A percentile compares a stretch with the other conserved stretches of the same genome.
Conservation (phyloP, 441 rosid genomes). For the Populus hybrid region DNA sequence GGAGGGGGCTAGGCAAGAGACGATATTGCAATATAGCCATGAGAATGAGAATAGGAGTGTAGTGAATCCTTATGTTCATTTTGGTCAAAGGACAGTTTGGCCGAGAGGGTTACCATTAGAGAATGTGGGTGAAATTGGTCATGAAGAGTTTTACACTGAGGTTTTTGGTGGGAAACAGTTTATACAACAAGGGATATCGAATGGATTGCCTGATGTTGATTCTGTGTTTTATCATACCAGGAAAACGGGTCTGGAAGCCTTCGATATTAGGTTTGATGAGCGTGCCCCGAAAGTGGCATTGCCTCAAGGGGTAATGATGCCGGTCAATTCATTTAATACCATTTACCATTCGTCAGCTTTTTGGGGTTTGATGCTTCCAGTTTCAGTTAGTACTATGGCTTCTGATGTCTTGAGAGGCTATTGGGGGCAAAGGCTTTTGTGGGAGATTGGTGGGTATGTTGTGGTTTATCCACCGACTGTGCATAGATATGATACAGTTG, state of each 20-base stretch:
- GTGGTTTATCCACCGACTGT: conserved; percentile 85
- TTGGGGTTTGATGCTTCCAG: conserved; percentile 96
- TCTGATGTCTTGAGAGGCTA: conserved; percentile 91
- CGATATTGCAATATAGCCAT: conserved; percentile 77
- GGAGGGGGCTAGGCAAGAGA: conserved; percentile 74
- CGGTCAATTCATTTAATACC: conserved; percentile 81
- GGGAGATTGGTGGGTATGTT: conserved; percentile 93
- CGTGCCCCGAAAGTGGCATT: conserved; percentile 82
- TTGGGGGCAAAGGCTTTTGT: conserved; percentile 86
- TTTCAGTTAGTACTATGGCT: conserved; percentile 87
- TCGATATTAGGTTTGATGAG: conserved; percentile 82
- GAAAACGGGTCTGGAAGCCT: conserved; percentile 62
- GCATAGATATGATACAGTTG: conserved; percentile 72
- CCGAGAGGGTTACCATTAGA: conserved; percentile 94
- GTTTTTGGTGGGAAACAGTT: conserved; percentile 86
- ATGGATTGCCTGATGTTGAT: conserved; percentile 94
- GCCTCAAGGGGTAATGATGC: conserved; percentile 89
- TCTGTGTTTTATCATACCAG: conserved; percentile 89
- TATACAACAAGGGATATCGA: conserved; percentile 88
- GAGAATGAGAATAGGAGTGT: conserved; percentile 67
- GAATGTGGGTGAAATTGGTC: conserved; percentile 76
- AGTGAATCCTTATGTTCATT: conserved; percentile 82
- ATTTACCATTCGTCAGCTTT: conserved; percentile 82
- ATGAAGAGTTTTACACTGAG: conserved; percentile 81
- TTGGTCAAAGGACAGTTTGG: conserved; percentile 93